Conservation (phyloP, 768 basidiomycete species). For the Lactifluus volemus region DNA sequence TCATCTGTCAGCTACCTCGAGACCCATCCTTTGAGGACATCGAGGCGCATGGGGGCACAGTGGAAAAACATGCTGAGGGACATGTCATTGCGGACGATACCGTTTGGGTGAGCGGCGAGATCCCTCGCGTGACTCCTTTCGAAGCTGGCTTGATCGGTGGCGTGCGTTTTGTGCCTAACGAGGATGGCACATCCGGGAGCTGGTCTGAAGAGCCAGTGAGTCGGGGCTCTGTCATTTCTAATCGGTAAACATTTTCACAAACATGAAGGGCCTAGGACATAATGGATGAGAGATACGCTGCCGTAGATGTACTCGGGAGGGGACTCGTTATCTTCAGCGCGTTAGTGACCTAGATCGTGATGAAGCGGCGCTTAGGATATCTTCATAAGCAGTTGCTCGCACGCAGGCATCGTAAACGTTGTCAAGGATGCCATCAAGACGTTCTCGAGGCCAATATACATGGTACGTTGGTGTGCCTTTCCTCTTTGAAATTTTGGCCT, state of each 20-base stretch:
- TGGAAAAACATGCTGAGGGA: slow-evolving; percentile 49
- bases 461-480: slow-evolving; percentile 36
- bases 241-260: neutral
- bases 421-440: slow-evolving; percentile 55
- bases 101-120: slow-evolving; percentile 75
- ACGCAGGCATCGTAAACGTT: slow-evolving; percentile 84
- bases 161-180: slow-evolving; percentile 44
- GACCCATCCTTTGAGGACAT: slow-evolving; percentile 73
- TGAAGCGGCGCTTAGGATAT: neutral
- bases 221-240: neutral
- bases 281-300: slow-evolving; percentile 77
- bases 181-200: slow-evolving; percentile 45
- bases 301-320: slow-evolving; percentile 70
- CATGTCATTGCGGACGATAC: slow-evolving; percentile 57
- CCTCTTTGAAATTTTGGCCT: neutral
- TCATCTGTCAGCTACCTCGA: slow-evolving; percentile 49
- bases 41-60: slow-evolving; percentile 39
- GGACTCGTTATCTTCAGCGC: slow-evolving; percentile 80
- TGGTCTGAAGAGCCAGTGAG: slow-evolving; percentile 25
- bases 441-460: slow-evolving; percentile 64
- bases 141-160: slow-evolving; percentile 64
- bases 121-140: slow-evolving; percentile 58
- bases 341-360: slow-evolving; percentile 33
- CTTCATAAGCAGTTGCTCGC: slow-evolving; percentile 41
- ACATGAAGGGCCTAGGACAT: slow-evolving; percentile 41